Base-by-base conservation (phyloP, 1,284 basidiomycete genomes). In the Xerocomus nothofagi region DNA sequence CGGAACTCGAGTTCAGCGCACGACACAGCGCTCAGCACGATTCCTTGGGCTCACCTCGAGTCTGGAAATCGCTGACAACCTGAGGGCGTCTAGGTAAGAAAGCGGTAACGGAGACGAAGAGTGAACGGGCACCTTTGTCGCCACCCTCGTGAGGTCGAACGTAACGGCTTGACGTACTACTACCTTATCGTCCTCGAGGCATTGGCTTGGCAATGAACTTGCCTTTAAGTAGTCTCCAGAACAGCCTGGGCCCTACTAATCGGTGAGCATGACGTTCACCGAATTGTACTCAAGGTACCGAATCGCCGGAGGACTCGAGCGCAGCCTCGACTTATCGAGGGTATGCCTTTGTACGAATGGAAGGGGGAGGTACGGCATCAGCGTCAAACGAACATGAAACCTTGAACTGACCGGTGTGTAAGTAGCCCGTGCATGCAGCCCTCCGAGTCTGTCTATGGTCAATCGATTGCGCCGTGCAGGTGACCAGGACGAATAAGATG, bases 181-280 rank as follows among this genome's bases (percentile, higher is more conserved):
- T n/a, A n/a, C 39, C 37, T 44, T 39, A 37, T 44, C 51, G 5
- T 30, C 52, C 45, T 42, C 29, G 33, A 55, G 41, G 41, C 24
- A 29, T n/a, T n/a, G n/a, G 27, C 29, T 26, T 26, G n/a, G 33
- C 4, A 18, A 29, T 20, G 23, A 20, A 5, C 41, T 17, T 27
- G 10, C 27, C 15, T 34, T 14, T 27, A n/a, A n/a, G n/a, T 27
- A 20, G 6, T 21, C 20, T 20, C 18, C 20, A 17, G 23, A 26
- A 17, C 10, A n/a, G n/a, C n/a, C n/a, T n/a, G 11, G 23, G 24
- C 3, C n/a, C n/a, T n/a, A 21, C 17, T 18, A 10, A 26, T 21
- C 18, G 3, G 34, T 44, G 27, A 30, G n/a, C 4, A n/a, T 27
- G 3, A 31, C 17, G 24, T 1, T n/a, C 17, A 24, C 24, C 41